Evolutionary conservation across 2,329 filamentous ascomycete genomes (phyloP).

Genomic region (Penicillium capsulatum): DNA sequence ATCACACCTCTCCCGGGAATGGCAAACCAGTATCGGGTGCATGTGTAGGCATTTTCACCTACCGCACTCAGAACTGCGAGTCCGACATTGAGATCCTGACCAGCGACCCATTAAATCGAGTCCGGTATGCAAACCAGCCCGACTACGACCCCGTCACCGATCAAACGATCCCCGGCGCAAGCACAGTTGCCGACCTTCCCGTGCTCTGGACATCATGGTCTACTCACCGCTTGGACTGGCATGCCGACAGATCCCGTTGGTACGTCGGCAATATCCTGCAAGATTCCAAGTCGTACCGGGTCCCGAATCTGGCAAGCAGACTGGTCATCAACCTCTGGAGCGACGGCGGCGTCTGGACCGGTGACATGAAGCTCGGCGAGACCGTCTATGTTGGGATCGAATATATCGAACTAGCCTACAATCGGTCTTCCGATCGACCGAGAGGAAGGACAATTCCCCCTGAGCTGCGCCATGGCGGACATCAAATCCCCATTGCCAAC

Average conservation of each 20-base stretch:
- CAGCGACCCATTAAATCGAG: constrained; percentile 40
- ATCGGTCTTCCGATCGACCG: constrained; percentile 24
- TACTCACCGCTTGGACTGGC: constrained; percentile 43
- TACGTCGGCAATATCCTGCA: constrained; percentile 32
- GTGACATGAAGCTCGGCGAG: constrained; percentile 37
- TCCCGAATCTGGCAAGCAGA: constrained; percentile 36
- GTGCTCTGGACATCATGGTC: constrained; percentile 40
- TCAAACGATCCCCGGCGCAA: constrained; percentile 32
- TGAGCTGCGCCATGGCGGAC: constrained; percentile 14
- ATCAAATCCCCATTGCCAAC: constrained; percentile 7
- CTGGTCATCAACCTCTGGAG: constrained; percentile 44
- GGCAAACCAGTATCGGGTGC: constrained; percentile 42
- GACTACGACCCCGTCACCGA: constrained; percentile 38
- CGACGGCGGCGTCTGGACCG: constrained; percentile 41
- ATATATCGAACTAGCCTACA: constrained; percentile 43
- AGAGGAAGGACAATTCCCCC: constrained; percentile 2
- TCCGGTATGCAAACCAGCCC: constrained; percentile 44
- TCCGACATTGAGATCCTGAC: constrained; percentile 54
- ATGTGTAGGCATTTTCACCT: constrained; percentile 51
- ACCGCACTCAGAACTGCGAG: constrained; percentile 45
- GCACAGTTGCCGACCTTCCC: constrained; percentile 27
- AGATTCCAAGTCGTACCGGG: constrained; percentile 33
- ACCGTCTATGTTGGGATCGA: constrained; percentile 40
- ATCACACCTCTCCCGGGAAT: neutral
- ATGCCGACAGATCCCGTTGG: constrained; percentile 34